These are phyloP conservation scores for Sistotremastrum niveocremeum DNA, from an alignment of 768 basidiomycete species.

Conservation along the genomic window DNA sequence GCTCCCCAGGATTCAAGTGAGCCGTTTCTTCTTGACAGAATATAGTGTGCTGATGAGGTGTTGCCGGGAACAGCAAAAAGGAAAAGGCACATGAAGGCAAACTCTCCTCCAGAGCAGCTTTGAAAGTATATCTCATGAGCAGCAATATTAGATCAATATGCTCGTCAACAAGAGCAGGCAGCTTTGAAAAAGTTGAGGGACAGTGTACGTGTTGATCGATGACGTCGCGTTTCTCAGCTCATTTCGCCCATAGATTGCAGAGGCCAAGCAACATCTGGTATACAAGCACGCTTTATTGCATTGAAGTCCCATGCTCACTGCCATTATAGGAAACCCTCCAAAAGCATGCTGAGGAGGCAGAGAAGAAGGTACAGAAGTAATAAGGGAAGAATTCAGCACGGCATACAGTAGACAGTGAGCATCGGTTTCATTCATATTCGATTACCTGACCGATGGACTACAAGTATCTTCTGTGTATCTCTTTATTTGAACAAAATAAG, in stretches of 20 bases:
- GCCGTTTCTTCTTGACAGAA: constrained; percentile 6
- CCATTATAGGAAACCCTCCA: constrained; percentile 1
- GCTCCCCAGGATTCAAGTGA: constrained; percentile 51
- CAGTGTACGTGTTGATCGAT: constrained; percentile 26
- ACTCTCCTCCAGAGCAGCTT: constrained; percentile 8
- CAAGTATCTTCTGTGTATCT: too few relatives aligned
- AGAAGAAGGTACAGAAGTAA: neutral
- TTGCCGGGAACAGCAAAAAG: constrained; percentile 37
- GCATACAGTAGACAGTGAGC: too few relatives aligned
- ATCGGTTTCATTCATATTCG: too few relatives aligned
- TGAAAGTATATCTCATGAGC: constrained; percentile 3
- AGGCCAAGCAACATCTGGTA: constrained; percentile 20
- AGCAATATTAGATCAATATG: constrained; percentile 41
- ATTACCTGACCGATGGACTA: too few relatives aligned
- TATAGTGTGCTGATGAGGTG: constrained; percentile 7
- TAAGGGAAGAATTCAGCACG: neutral
- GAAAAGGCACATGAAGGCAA: constrained; percentile 59
- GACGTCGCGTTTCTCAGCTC: too few relatives aligned
- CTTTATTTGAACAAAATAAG: too few relatives aligned
- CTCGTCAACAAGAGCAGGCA: constrained; percentile 41
- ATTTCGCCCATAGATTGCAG: constrained; percentile 13
- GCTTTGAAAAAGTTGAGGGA: constrained; percentile 45
- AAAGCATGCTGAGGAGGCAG: constrained; percentile 1
- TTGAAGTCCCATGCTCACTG: neutral
- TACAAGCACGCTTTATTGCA: constrained; percentile 3